phyloP scores from a whole-genome alignment of 179 eudicot species.

The Beta lomatogona region DNA sequence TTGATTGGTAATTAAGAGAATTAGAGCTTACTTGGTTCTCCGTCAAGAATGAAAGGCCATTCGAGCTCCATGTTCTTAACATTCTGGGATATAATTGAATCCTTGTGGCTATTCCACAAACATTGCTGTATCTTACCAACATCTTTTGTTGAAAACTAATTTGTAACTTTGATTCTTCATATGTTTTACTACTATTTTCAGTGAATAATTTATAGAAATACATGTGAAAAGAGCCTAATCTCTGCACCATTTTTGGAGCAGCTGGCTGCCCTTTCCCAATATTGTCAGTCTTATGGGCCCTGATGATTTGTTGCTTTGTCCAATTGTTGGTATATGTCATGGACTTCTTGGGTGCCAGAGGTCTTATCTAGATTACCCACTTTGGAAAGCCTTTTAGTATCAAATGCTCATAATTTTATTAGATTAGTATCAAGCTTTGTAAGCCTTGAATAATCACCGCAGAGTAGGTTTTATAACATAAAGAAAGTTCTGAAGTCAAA shows the following conservation, averaged over 20 bases:
- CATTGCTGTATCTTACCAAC: not conserved
- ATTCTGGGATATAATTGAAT: no score
- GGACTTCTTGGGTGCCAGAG: not conserved
- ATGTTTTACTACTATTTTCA: not conserved
- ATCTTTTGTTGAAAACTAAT: not conserved
- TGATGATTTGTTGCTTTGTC: not conserved
- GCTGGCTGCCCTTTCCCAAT: not conserved
- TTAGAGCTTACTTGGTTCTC: not conserved
- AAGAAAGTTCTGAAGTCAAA: not conserved
- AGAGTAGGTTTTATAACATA: not conserved
- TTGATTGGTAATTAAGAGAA: not conserved
- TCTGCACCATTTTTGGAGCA: not conserved
- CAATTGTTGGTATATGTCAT: not conserved
- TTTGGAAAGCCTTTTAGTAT: not conserved
- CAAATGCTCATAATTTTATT: not conserved
- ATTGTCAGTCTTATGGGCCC: not conserved
- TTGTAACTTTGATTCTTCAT: not conserved
- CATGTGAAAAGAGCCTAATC: not conserved
- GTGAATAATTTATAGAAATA: not conserved
- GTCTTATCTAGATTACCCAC: not conserved
- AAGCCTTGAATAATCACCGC: not conserved
- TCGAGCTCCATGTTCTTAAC: not conserved
- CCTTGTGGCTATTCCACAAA: not conserved
- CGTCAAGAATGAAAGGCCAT: not conserved
- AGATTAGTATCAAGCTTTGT: not conserved